Conservation (phyloP, 2,329 filamentous ascomycete species). For the Colletotrichum orchidophilum region DNA sequence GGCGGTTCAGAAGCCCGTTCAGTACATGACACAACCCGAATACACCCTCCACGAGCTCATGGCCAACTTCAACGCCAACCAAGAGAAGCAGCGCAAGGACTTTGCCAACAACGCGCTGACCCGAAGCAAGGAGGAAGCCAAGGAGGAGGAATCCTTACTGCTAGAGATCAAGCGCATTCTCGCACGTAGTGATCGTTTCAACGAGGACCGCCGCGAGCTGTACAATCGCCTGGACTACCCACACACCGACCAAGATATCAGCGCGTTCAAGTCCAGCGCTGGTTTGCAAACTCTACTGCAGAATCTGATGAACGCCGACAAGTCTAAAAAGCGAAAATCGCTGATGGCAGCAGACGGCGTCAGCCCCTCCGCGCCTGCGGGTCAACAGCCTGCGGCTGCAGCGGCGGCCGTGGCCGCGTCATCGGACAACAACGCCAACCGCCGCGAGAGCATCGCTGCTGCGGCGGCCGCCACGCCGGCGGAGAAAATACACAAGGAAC, state of each 20-base stretch:
- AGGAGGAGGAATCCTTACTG: conserved; percentile 89
- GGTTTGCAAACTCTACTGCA: conserved; percentile 84
- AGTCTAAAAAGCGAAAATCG: conserved; percentile 87
- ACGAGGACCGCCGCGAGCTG: conserved; percentile 87
- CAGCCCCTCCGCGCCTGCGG: conserved; percentile 52
- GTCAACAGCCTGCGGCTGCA: conserved; percentile 46
- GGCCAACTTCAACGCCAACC: conserved; percentile 82
- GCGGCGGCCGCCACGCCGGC: conserved; percentile 41
- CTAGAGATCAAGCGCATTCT: conserved; percentile 93
- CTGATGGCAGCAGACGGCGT: conserved; percentile 68
- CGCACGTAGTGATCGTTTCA: conserved; percentile 84
- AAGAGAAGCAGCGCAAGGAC: conserved; percentile 83
- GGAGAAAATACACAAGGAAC: conserved; percentile 50
- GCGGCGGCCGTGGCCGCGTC: conserved; percentile 47
- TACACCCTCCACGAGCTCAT: conserved; percentile 86
- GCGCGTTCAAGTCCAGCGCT: conserved; percentile 81
- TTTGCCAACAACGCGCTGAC: conserved; percentile 83
- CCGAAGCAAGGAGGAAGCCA: conserved; percentile 85
- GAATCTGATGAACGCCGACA: conserved; percentile 83
- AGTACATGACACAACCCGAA: conserved; percentile 88
- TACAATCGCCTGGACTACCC: conserved; percentile 90
- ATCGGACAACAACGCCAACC: conserved; percentile 41
- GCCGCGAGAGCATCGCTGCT: conserved; percentile 64
- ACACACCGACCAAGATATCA: conserved; percentile 73
- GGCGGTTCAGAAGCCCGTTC: conserved; percentile 79